These are phyloP conservation scores for Kwoniella shivajii DNA, from an alignment of 1,284 basidiomycete genomes.

Conservation along the genomic window DNA sequence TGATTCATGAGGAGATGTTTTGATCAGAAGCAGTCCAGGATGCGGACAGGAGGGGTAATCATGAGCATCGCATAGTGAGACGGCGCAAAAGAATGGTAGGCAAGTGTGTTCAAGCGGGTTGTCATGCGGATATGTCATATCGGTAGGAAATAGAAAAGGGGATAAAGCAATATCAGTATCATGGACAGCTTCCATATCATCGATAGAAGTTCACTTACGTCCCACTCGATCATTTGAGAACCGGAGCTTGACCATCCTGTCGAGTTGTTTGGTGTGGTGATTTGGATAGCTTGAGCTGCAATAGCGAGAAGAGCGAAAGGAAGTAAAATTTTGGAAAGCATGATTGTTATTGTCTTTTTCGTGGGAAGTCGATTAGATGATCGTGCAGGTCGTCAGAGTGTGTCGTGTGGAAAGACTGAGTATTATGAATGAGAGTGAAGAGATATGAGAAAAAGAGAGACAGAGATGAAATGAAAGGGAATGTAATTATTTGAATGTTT, in stretches of 20 bases:
- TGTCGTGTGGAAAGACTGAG: no score
- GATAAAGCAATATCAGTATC: no score
- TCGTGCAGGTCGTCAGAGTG: no score
- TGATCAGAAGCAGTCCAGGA: not conserved
- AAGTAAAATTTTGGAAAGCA: constrained; percentile 2
- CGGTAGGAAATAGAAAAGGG: not conserved
- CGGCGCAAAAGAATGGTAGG: not conserved
- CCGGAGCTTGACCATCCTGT: constrained; percentile 33
- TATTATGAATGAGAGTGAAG: not conserved
- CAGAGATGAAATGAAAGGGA: no score
- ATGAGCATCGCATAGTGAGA: not conserved
- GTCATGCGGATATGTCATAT: not conserved
- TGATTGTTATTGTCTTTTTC: not conserved
- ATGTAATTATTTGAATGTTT: no score
- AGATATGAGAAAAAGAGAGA: not conserved
- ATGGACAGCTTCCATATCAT: no score
- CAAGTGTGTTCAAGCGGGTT: not conserved
- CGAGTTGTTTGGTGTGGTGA: constrained; percentile 41
- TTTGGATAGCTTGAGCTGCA: constrained; percentile 21
- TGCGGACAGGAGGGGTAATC: not conserved
- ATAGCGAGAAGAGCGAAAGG: constrained; percentile 28
- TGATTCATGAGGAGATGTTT: no score
- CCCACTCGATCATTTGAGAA: constrained; percentile 40
- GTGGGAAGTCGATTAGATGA: not conserved
- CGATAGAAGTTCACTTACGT: constrained; percentile 19